Evolutionary conservation across 441 rosid species (phyloP).

Genomic region (Gossypium gossypioides): DNA sequence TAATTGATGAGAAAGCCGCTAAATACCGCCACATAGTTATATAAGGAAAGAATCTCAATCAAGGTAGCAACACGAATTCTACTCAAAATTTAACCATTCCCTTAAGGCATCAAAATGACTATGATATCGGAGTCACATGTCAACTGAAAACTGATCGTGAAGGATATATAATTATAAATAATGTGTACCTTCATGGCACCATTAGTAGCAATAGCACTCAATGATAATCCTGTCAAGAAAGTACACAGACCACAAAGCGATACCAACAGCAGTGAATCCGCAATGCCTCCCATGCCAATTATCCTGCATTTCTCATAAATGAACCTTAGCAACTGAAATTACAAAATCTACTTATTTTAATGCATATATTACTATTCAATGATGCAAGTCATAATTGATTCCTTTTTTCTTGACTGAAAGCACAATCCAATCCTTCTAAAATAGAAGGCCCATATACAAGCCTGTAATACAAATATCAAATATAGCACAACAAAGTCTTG

Average conservation of each 20-base stretch:
- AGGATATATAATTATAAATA: background rate
- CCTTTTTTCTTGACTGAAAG: background rate
- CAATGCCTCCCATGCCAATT: conserved; percentile 97
- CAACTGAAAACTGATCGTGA: background rate
- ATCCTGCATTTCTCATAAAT: conserved; percentile 51
- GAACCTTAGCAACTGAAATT: conserved; percentile 2
- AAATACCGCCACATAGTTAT: background rate
- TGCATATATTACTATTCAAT: background rate
- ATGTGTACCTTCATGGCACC: conserved; percentile 92
- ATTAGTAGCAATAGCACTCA: conserved; percentile 99
- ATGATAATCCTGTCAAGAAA: conserved; percentile 78
- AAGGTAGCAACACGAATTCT: background rate
- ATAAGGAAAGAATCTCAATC: background rate
- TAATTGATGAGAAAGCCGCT: conserved; percentile 14
- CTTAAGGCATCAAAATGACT: background rate
- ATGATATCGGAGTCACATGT: background rate
- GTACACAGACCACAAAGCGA: conserved; percentile 88
- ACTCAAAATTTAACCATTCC: background rate
- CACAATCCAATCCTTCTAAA: background rate
- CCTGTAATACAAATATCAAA: background rate
- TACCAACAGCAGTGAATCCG: conserved; percentile 69
- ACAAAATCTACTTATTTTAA: background rate
- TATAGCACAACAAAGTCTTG: background rate
- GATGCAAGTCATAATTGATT: background rate
- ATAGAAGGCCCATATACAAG: background rate